These are phyloP conservation scores for Wickerhamiella cacticola DNA, from an alignment of 805 yeast species.

Conservation along the genomic window DNA sequence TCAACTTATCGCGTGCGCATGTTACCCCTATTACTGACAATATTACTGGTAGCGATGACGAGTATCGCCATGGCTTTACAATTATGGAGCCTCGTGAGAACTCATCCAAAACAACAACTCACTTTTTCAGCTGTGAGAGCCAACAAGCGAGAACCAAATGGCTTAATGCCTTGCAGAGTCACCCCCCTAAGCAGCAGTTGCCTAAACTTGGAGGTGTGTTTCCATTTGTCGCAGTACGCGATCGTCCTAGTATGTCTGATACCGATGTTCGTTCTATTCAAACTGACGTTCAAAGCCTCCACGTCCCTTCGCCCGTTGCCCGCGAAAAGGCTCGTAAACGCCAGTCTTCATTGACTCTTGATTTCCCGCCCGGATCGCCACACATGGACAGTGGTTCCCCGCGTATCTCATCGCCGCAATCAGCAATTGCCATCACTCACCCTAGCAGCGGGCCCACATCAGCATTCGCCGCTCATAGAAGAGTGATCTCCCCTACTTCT, in stretches of 20 bases:
- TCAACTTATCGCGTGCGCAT: constrained; percentile 4
- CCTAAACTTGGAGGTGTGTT: neutral
- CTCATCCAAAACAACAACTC: constrained; percentile 1
- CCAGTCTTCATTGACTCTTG: constrained; percentile 5
- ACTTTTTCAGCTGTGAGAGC: constrained; percentile 7
- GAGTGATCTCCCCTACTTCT: constrained; percentile 8
- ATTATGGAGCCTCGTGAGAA: constrained; percentile 8
- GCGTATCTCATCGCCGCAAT: constrained; percentile 1
- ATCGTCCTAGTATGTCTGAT: neutral
- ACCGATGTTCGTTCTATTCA: neutral
- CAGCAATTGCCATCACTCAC: constrained; percentile 11
- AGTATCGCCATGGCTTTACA: constrained; percentile 12
- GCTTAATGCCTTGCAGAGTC: constrained; percentile 1
- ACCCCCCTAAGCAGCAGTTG: neutral
- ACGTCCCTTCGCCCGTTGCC: neutral
- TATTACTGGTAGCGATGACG: constrained; percentile 8
- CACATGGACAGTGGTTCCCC: neutral
- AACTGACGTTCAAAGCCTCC: neutral
- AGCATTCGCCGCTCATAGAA: constrained; percentile 9
- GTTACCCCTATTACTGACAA: constrained; percentile 6
- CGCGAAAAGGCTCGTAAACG: constrained; percentile 2
- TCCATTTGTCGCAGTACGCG: constrained; percentile 5
- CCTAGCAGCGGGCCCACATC: constrained; percentile 10
- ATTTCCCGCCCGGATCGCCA: neutral
- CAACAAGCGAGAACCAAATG: neutral